phyloP scores from a whole-genome alignment of 2,329 filamentous ascomycete species.

The Hyphodiscus sp. region DNA sequence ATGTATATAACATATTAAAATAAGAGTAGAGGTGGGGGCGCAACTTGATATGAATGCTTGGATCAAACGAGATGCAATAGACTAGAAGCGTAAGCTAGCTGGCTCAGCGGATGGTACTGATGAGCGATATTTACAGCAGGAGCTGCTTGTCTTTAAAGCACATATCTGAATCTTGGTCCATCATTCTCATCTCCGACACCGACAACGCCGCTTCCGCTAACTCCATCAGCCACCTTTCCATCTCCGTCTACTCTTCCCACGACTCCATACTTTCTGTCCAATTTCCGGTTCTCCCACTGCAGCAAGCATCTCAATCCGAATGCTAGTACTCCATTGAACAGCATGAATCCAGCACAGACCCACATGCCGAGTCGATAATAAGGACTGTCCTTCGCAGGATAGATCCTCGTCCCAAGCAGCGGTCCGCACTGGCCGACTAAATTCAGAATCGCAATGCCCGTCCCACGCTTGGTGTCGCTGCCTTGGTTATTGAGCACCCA shows the following conservation, averaged over 20 bases:
- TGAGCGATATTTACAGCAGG: background rate
- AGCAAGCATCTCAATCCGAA: conserved; percentile 47
- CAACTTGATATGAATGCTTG: too few species aligned
- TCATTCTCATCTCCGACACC: conserved; percentile 21
- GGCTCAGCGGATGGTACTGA: too few species aligned
- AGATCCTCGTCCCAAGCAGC: conserved; percentile 57
- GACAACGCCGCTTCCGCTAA: background rate
- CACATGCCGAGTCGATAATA: conserved; percentile 49
- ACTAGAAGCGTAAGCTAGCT: too few species aligned
- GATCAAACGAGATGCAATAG: too few species aligned
- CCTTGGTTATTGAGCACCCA: conserved; percentile 68
- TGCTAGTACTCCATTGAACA: conserved; percentile 51
- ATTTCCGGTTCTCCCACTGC: conserved; percentile 51
- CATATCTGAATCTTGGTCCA: conserved; percentile 22
- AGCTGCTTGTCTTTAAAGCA: conserved; percentile 10
- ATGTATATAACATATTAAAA: too few species aligned
- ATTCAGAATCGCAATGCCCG: conserved; percentile 60
- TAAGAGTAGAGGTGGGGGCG: too few species aligned
- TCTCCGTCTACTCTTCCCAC: conserved; percentile 7
- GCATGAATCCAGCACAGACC: conserved; percentile 55
- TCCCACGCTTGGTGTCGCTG: conserved; percentile 59
- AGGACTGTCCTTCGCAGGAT: conserved; percentile 42
- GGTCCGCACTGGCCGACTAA: conserved; percentile 60
- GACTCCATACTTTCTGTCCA: conserved; percentile 39
- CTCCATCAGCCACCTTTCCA: background rate